These are phyloP conservation scores for Fistulifera solaris DNA, from an alignment of 108 stramenopile genomes.

Conservation along the genomic window DNA sequence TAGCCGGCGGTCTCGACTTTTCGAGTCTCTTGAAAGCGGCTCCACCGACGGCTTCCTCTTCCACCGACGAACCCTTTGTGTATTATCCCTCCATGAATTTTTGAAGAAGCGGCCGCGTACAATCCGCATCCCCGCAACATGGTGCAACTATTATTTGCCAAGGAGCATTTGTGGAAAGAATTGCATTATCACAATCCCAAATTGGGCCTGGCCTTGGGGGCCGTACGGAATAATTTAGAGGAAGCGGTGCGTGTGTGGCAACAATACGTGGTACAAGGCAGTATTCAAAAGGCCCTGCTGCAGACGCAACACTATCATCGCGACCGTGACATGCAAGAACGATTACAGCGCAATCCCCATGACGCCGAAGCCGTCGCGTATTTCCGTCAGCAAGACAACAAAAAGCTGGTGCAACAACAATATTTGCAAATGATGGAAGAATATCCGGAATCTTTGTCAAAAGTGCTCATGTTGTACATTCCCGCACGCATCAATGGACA, in stretches of 20 bases:
- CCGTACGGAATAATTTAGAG: slow-evolving; percentile 28
- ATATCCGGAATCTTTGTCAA: slow-evolving; percentile 89
- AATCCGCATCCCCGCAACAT: slow-evolving; percentile 71
- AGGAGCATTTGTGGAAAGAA: slow-evolving; percentile 70
- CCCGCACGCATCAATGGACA: slow-evolving; percentile 77
- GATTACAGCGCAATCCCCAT: slow-evolving; percentile 60
- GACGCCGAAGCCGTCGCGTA: slow-evolving; percentile 76
- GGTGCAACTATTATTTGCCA: slow-evolving; percentile 42
- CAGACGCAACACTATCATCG: slow-evolving; percentile 29
- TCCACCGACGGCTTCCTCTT: slow-evolving; percentile 4
- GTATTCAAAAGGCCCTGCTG: slow-evolving; percentile 36
- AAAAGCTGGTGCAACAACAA: slow-evolving; percentile 53
- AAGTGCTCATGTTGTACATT: slow-evolving; percentile 93
- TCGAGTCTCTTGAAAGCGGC: slow-evolving; percentile 37
- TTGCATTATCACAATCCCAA: slow-evolving; percentile 69
- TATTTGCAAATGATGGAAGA: slow-evolving; percentile 88
- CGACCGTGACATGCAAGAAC: slow-evolving; percentile 32
- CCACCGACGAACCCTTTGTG: slow-evolving; percentile 20
- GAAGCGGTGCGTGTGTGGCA: slow-evolving; percentile 55
- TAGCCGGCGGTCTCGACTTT: slow-evolving; percentile 58
- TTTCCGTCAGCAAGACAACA: slow-evolving; percentile 56
- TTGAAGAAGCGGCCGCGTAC: slow-evolving; percentile 63
- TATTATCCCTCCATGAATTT: slow-evolving; percentile 67
- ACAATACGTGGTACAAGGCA: slow-evolving; percentile 49
- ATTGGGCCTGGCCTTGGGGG: slow-evolving; percentile 14